Evolutionary conservation across 768 basidiomycete species (phyloP).

Genomic region (Paxillus ammoniavirescens): DNA sequence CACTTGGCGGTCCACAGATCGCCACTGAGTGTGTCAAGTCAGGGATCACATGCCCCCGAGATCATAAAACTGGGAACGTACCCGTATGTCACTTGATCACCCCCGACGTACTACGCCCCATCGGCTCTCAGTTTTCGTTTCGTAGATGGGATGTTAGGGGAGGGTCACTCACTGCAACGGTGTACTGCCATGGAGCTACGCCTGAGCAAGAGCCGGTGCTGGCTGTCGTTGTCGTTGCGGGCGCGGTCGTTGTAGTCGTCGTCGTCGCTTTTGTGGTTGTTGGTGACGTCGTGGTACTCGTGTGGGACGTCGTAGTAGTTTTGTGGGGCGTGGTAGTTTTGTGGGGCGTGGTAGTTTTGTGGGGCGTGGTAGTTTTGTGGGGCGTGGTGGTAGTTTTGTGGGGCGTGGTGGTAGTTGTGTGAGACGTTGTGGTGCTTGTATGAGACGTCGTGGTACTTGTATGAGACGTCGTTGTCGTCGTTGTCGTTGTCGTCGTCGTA

Average conservation of each 20-base stretch:
- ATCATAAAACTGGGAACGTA: slow-evolving; percentile 19
- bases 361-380: no score
- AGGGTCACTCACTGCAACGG: slow-evolving; percentile 34
- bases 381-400: no score
- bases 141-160: neutral
- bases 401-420: no score
- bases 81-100: slow-evolving; percentile 40
- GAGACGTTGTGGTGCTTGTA: no score
- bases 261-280: slow-evolving; percentile 14
- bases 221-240: slow-evolving; percentile 16
- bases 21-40: slow-evolving; percentile 26
- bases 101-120: slow-evolving; percentile 40
- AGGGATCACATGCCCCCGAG: no score
- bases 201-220: slow-evolving; percentile 38
- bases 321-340: no score
- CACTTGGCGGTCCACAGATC: slow-evolving; percentile 46
- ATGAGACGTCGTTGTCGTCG: slow-evolving; percentile 5
- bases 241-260: neutral
- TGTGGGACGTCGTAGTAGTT: neutral
- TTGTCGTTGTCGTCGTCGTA: slow-evolving; percentile 19
- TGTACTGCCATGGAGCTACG: slow-evolving; percentile 40
- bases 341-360: no score
- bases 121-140: neutral
- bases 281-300: slow-evolving; percentile 19
- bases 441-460: slow-evolving; percentile 4